Base-by-base conservation (phyloP, 2,329 filamentous ascomycete species). In the Colletotrichum costaricense region DNA sequence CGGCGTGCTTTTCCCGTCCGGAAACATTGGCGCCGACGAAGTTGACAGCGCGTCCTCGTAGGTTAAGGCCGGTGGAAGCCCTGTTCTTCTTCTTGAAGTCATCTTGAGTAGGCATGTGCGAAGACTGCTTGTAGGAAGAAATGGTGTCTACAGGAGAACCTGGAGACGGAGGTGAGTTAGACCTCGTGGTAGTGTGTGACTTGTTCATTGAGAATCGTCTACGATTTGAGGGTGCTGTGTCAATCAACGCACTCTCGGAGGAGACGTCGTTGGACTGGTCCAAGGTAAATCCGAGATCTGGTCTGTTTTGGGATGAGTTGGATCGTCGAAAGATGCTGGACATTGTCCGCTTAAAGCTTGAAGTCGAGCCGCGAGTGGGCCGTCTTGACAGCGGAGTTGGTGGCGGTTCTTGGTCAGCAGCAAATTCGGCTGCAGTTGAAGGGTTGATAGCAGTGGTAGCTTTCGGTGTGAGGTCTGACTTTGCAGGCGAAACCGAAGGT, bases 11-110 rank as follows among this genome's bases (percentile, higher is more conserved):
- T 62, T 76, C 72, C 74, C 70, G 76, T 73, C 57, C 76, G 54
- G 56, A 74, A 68, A 73, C 78, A 72, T 69, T 80, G 52, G 78
- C 76, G 14, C 79, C 81, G 62, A 82, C 83, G 72, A 89, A 89
- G 76, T 87, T 87, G 64, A 89, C 84, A 16, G 83, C 84, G 19
- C 84, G 85, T 24, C 84, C 83, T 55, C 87, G 86, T 3, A 90
- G 75, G 9, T 81, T 84, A 26, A 90, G 78, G 28, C 87, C 88
- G 5, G 89, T 91, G 2, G 84, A 83, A 5, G 87, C 84, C 19
- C 88, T 86, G 70, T 83, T 83, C 80, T 90, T 91, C 75, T 84
- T 85, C 66, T 83, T 82, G 63, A 89, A 88, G 72, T 88, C 87
- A 3, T 82, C 81, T 3, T 84, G 78, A 1, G 79, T 82, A 11